Evolutionary conservation across 2,329 filamentous ascomycete species (phyloP), one percentile per base, ranked within the genome.

Genomic region (Didymella pomorum): DNA sequence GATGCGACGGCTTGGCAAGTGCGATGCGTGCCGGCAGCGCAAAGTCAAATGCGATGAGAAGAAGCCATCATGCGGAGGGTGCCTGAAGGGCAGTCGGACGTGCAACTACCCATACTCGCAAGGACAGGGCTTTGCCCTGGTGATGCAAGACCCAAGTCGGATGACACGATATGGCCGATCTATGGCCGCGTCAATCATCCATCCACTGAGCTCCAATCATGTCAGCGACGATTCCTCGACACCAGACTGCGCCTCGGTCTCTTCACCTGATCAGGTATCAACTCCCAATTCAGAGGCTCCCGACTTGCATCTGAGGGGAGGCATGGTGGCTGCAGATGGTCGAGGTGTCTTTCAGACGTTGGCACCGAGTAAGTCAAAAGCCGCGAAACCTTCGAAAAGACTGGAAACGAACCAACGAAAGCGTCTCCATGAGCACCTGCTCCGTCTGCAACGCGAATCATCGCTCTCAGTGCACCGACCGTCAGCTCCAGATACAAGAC

Each of bases 31-130:
- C 28, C 37, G 54, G 28, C 42, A 47, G 18, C 47, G 47, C 14
- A 57, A 57, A n/a, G 48, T 57, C n/a, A 57, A 57, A 48, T 57
- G 54, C 20, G 54, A 57, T 29, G 54, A 57, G 35, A 21, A 42
- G 20, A 57, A 57, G 35, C 54, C 54, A 10, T 25, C 28, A n/a
- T 57, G 54, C 47, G 26, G 54, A 7, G 18, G 42, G 2, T 57
- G 54, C 18, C 12, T 43, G 10, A 51, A 41, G 14, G 47, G 42
- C 10, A 37, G n/a, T 10, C 25, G 54, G 11, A 7, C 42, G 20
- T 57, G 54, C 43, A 41, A 52, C 23, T 55, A 55, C 21, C 20
- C 45, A 9, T 52, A 47, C 35, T 14, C 42, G 4, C 20, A 43
- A 2, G 47, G 48, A 2, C 47, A 23, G n/a, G 47, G 42, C 35